These are phyloP conservation scores for Schizosaccharomyces lindneri DNA, from an alignment of 805 yeast species.

Conservation along the genomic window DNA sequence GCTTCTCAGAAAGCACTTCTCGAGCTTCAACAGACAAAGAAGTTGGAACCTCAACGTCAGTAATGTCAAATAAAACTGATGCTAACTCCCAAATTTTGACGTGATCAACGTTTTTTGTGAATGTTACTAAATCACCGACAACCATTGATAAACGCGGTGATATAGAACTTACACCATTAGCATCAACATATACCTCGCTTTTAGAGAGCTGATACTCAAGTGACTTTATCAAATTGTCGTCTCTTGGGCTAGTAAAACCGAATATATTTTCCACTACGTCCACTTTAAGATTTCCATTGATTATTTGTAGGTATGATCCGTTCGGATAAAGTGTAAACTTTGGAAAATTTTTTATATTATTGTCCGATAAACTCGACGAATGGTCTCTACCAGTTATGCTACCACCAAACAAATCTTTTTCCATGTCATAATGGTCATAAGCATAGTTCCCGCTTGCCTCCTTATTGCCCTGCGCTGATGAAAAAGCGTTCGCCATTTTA, in stretches of 20 bases:
- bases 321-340: neutral
- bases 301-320: neutral
- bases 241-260: neutral
- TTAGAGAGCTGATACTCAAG: neutral
- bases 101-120: neutral
- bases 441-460: neutral
- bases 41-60: constrained; percentile 4
- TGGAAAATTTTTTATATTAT: neutral
- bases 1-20: constrained; percentile 1
- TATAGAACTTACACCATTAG: neutral
- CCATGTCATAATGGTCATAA: neutral
- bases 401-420: neutral
- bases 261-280: too few relatives aligned
- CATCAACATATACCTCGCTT: neutral
- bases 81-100: constrained; percentile 26
- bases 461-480: neutral
- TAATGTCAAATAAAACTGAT: constrained; percentile 34
- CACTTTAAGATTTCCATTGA: neutral
- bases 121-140: constrained; percentile 14
- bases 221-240: neutral
- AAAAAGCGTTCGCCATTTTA: neutral
- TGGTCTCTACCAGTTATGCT: neutral
- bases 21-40: constrained; percentile 1
- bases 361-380: neutral
- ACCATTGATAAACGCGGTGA: neutral